A percentile compares a stretch with the other conserved stretches of the same genome.
Evolutionary conservation across 78 protist genomes (phyloP).

Genomic region (Capsaspora owczarzaki): DNA sequence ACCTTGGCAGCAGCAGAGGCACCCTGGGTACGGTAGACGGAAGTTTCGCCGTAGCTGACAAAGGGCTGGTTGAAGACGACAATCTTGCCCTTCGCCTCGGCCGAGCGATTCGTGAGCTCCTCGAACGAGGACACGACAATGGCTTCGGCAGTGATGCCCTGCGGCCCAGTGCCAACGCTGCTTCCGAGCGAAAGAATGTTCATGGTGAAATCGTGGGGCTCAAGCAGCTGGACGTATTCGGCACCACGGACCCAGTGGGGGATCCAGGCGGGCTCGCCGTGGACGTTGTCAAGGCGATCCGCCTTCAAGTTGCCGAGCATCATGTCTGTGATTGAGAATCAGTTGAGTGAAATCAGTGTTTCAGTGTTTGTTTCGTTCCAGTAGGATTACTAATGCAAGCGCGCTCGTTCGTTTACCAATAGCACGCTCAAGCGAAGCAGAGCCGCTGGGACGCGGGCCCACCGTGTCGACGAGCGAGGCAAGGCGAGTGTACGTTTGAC

Average conservation of each 20-base stretch:
- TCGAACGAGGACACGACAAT: neutral
- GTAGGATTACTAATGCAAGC: neutral
- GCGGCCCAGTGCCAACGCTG: conserved; percentile 26
- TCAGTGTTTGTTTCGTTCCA: neutral
- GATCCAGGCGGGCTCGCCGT: conserved; percentile 32
- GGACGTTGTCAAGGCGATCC: conserved; percentile 36
- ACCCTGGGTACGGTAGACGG: conserved; percentile 36
- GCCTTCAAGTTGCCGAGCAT: no score
- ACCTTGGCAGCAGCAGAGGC: conserved; percentile 50
- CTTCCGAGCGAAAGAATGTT: conserved; percentile 58
- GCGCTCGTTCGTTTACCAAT: neutral
- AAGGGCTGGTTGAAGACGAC: conserved; percentile 47
- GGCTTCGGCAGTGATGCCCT: neutral
- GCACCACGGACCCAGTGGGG: conserved; percentile 13
- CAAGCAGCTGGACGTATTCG: neutral
- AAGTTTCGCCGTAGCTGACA: conserved; percentile 33
- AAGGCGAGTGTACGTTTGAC: neutral
- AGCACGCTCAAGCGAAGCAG: neutral
- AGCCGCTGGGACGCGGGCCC: neutral
- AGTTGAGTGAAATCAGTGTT: no score
- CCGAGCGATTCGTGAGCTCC: conserved; percentile 3
- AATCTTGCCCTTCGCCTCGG: conserved; percentile 1
- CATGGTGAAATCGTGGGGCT: neutral
- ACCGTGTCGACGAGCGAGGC: neutral
- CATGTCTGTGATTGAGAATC: no score